These are phyloP conservation scores for Mortierella sp. DNA, from an alignment of 371 early-diverging fungal genomes.

Conservation along the genomic window DNA sequence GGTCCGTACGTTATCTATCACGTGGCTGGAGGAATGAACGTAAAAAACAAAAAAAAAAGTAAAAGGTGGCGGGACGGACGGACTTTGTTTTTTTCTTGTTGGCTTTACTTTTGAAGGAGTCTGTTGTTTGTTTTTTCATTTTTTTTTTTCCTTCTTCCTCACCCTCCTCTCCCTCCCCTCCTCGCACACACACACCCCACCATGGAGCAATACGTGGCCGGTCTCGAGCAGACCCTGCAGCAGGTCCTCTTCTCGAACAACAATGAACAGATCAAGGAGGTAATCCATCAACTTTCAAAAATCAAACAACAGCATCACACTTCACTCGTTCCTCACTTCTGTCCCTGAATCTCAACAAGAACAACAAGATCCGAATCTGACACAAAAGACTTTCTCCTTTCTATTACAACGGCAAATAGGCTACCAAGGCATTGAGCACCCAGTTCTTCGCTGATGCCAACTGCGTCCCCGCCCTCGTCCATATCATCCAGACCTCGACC, in stretches of 20 bases:
- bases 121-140: constrained; percentile 11
- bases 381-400: neutral
- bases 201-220: constrained; percentile 52
- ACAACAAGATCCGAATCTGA: constrained; percentile 8
- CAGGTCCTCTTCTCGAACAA: constrained; percentile 49
- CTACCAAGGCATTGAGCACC: constrained; percentile 75
- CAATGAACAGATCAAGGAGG: constrained; percentile 43
- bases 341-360: neutral
- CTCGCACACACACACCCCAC: constrained; percentile 4
- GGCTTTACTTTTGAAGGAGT: neutral
- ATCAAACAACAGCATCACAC: neutral
- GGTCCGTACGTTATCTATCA: constrained; percentile 6
- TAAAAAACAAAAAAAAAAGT: neutral
- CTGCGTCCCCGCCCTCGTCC: constrained; percentile 82
- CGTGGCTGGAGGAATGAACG: neutral
- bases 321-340: neutral
- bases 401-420: constrained; percentile 48
- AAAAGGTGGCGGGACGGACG: constrained; percentile 3
- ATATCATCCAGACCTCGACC: constrained; percentile 71
- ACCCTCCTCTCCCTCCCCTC: neutral
- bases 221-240: constrained; percentile 49
- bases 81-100: neutral
- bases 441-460: constrained; percentile 73
- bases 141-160: constrained; percentile 9
- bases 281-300: neutral